These are phyloP conservation scores for Colletotrichum somersetense DNA, from an alignment of 2,329 filamentous ascomycete species.

Conservation along the genomic window DNA sequence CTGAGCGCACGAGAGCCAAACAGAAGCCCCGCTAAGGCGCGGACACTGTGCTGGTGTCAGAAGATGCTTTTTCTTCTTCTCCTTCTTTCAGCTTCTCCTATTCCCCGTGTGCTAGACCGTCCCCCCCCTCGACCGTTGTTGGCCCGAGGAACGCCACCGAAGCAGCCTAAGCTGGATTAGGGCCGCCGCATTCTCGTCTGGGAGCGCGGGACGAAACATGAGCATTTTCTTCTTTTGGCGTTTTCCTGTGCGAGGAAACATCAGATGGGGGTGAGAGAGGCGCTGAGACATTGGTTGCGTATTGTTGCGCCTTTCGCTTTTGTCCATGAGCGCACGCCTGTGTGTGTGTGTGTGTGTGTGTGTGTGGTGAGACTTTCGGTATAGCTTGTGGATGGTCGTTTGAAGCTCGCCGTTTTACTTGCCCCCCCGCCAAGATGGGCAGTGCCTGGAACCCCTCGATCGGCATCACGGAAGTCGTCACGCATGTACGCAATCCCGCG, in stretches of 20 bases:
- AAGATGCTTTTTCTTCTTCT: not conserved
- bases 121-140: constrained; percentile 8
- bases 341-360: not conserved
- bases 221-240: not conserved
- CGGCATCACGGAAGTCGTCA: constrained; percentile 2
- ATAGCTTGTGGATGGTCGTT: not conserved
- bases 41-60: constrained; percentile 13
- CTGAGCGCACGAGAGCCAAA: not conserved
- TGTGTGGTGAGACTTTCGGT: not conserved
- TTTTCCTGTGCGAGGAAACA: not conserved
- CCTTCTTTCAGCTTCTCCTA: not conserved
- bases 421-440: not conserved
- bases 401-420: not conserved
- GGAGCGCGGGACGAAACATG: constrained; percentile 1
- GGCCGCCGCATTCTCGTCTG: not conserved
- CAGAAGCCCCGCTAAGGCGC: not conserved
- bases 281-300: constrained; percentile 7
- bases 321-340: not conserved
- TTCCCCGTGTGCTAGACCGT: not conserved
- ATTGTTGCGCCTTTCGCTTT: not conserved
- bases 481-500: constrained; percentile 17
- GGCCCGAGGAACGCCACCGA: constrained; percentile 12
- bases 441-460: constrained; percentile 6
- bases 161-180: not conserved
- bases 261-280: not conserved